These are phyloP conservation scores for Protomyces lactucae-debilis DNA, from an alignment of 1,139 yeast species.

Conservation along the genomic window DNA sequence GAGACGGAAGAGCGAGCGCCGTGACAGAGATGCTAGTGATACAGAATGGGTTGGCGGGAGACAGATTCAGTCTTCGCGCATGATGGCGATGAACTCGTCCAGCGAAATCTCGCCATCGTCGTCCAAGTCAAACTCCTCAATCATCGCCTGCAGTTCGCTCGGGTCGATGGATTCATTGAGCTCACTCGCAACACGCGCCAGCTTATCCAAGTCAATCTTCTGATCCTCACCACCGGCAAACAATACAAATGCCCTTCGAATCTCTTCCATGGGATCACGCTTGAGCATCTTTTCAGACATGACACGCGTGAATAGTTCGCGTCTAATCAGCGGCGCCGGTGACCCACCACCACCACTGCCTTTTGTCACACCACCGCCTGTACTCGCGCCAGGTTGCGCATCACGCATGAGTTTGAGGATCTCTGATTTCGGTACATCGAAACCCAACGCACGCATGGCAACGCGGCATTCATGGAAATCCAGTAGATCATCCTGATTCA, in stretches of 20 bases:
- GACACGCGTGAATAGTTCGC: slow-evolving; percentile 27
- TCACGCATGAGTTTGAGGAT: slow-evolving; percentile 76
- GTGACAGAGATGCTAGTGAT: not conserved
- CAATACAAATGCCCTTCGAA: slow-evolving; percentile 78
- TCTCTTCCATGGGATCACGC: slow-evolving; percentile 90
- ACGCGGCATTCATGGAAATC: slow-evolving; percentile 91
- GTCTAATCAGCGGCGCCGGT: not conserved
- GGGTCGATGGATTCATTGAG: slow-evolving; percentile 88
- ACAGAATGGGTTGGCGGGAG: not conserved
- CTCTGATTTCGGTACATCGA: slow-evolving; percentile 74
- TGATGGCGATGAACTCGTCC: slow-evolving; percentile 82
- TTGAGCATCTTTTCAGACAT: slow-evolving; percentile 74
- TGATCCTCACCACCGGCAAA: slow-evolving; percentile 91
- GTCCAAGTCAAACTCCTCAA: slow-evolving; percentile 93
- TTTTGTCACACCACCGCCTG: slow-evolving; percentile 47
- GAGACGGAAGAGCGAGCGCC: too few species aligned
- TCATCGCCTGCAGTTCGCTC: slow-evolving; percentile 93
- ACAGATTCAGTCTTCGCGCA: slow-evolving; percentile 25
- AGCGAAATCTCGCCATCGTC: slow-evolving; percentile 87
- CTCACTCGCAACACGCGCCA: slow-evolving; percentile 86
- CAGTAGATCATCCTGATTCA: slow-evolving; percentile 82
- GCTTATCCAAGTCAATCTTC: slow-evolving; percentile 71
- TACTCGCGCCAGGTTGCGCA: slow-evolving; percentile 63
- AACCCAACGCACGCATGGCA: slow-evolving; percentile 91
- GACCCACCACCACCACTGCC: slow-evolving; percentile 37